Base-by-base conservation (phyloP, 2,329 filamentous ascomycete species). In the Didymella keratinophila region DNA sequence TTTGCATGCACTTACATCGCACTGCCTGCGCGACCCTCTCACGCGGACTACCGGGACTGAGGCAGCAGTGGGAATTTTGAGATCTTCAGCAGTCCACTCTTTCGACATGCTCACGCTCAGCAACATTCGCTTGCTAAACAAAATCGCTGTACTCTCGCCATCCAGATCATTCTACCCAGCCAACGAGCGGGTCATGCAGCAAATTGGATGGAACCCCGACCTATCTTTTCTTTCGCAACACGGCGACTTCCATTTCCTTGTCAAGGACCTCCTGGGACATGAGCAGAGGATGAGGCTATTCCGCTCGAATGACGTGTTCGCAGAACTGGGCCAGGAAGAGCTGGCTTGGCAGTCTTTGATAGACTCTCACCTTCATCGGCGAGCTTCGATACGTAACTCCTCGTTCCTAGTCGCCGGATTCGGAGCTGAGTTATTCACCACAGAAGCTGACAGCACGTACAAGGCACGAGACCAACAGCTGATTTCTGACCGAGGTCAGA, bases 1-100 rank as follows among this genome's bases (percentile, higher is more conserved):
- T 25, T 69, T 88, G 0, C 85, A 88, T 60, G 84, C 81, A 0
- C 55, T 86, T 0, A 88, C 86, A 0, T 83, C 84, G 0, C 78
- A 80, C 47, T 83, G 78, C 25, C 69, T 86, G 0, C 80, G 81
- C 0, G 85, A 88, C 61, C 72, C 71, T 0, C 72, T 87, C 0
- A 84, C 81, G 0, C 46, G 64, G 0, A 70, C 72, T 4, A 88
- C 84, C 0, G 86, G 86, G 0, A 86, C 83, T 0, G 85, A 88
- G 60, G 70, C 82, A 44, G 83, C 84, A 0, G 63, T 88, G 0
- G 61, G 66, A 0, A 83, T 86, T 1, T 67, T 88, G 0, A 41
- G 56, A 0, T 84, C 82, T 0, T 83, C 83, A 0, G 77, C 82
- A 0, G 70, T 86, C 0, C 66, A 71, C 18, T 88, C 85, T 0